Evolutionary conservation across 352 stramenopile genomes (phyloP).

Genomic region (Saprolegnia diclina): DNA sequence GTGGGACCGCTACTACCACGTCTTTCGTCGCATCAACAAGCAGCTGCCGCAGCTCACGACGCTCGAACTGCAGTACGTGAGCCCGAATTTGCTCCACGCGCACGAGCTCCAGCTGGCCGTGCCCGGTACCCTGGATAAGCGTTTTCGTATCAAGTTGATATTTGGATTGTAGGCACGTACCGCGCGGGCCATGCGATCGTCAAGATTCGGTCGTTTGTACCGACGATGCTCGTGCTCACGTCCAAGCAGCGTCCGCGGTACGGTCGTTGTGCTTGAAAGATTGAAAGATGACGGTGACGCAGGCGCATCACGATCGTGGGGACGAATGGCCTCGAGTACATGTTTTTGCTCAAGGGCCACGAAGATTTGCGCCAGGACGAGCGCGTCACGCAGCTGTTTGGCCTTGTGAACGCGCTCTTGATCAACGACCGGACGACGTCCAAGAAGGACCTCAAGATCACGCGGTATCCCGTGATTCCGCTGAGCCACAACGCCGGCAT

Average conservation of each 20-base stretch:
- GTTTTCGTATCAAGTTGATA: neutral
- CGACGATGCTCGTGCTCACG: slow-evolving; percentile 93
- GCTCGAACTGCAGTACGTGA: slow-evolving; percentile 95
- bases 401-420: slow-evolving; percentile 98
- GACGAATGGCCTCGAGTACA: slow-evolving; percentile 96
- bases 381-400: slow-evolving; percentile 99
- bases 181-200: slow-evolving; percentile 59
- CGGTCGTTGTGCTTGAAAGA: too few relatives aligned
- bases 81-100: slow-evolving; percentile 88
- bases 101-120: slow-evolving; percentile 94
- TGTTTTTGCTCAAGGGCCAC: slow-evolving; percentile 99
- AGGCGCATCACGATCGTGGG: slow-evolving; percentile 90
- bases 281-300: neutral
- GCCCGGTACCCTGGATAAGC: slow-evolving; percentile 68
- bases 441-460: slow-evolving; percentile 97
- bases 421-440: slow-evolving; percentile 94
- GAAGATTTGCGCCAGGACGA: slow-evolving; percentile 99
- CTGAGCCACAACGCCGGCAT: slow-evolving; percentile 98
- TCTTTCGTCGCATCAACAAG: slow-evolving; percentile 91
- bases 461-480: slow-evolving; percentile 96
- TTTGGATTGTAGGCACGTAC: slow-evolving; percentile 38
- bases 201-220: slow-evolving; percentile 85
- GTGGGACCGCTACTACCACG: slow-evolving; percentile 98
- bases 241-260: slow-evolving; percentile 97
- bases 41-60: slow-evolving; percentile 91